A percentile compares a stretch with the other conserved stretches of the same genome.
These are phyloP conservation scores for Draba incana DNA, from an alignment of 345 rosid species.

Conservation along the genomic window DNA sequence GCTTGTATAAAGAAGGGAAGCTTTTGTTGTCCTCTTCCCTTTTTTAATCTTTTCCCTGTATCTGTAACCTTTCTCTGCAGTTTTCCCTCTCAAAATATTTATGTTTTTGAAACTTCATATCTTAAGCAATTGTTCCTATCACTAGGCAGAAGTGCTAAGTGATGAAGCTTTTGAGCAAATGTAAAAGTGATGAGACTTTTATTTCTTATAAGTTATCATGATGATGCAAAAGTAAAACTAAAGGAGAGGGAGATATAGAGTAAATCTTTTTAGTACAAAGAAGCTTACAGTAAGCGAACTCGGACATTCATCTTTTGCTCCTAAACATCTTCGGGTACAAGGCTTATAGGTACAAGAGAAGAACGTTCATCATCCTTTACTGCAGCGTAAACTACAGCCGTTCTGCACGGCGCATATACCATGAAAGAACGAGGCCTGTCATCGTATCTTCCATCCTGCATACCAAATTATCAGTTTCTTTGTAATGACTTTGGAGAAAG, in stretches of 20 bases:
- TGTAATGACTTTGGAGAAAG: not conserved
- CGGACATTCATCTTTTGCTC: not conserved
- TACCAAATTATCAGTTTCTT: slow-evolving; percentile 24
- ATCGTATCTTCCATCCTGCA: slow-evolving; percentile 75
- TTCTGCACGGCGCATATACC: slow-evolving; percentile 85
- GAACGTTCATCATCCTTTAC: slow-evolving; percentile 50
- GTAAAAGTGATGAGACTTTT: slow-evolving; percentile 19
- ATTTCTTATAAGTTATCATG: slow-evolving; percentile 18
- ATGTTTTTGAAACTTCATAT: slow-evolving; percentile 15
- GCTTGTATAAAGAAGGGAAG: slow-evolving; percentile 27
- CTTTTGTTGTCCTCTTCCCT: slow-evolving; percentile 29
- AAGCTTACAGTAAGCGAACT: slow-evolving; percentile 38
- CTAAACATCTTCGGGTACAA: slow-evolving; percentile 33
- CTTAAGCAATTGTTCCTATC: not conserved
- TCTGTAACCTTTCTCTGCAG: slow-evolving; percentile 19
- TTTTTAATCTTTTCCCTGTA: not conserved
- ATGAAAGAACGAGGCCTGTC: slow-evolving; percentile 72
- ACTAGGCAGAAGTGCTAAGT: not conserved
- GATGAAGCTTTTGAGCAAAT: slow-evolving; percentile 7
- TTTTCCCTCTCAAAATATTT: slow-evolving; percentile 6
- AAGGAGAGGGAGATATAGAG: slow-evolving; percentile 9
- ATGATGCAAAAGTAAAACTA: slow-evolving; percentile 30
- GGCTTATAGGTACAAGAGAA: slow-evolving; percentile 27
- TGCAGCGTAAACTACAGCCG: slow-evolving; percentile 82
- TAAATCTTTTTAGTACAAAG: slow-evolving; percentile 33